Base-by-base conservation (phyloP, 768 basidiomycete species). In the Collybia mongolica region DNA sequence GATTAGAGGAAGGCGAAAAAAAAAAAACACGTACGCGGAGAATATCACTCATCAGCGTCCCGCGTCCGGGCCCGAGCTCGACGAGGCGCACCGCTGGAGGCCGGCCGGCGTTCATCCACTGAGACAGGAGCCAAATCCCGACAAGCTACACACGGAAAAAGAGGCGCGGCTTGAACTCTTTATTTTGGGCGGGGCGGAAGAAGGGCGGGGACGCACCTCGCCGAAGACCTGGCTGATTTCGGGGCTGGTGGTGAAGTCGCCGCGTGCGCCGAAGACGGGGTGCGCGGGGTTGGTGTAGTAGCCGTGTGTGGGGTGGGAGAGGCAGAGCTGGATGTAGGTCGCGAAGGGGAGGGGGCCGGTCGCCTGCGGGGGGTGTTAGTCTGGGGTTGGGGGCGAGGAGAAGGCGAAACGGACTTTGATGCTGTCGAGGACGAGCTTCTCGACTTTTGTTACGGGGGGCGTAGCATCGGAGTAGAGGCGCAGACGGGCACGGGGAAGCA, bases 151-250 rank as follows among this genome's bases (percentile, higher is more conserved):
- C 51, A n/a, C n/a, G n/a, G n/a, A n/a, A n/a, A n/a, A n/a, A n/a
- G n/a, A 35, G 38, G 15, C 12, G 24, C 61, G 61, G 56, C 48
- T 54, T 54, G 70, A 12, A 32, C 63, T 80, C 68, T 68, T 77
- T 69, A 74, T 60, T 54, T 50, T 44, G 48, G 48, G 53, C 49
- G 55, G 14, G 32, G 32, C 32, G 20, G 20, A 50, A 26, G 24
- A 7, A 26, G 24, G n/a, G 24, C 7, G 24, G 29, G 8, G 36
- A 39, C 14, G 66, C 63, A 94, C 96, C 84, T 99, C 96, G 52
- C 97, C 97, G 64, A 98, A 98, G 0, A 91, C 82, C 65, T 98
- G 94, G 59, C 84, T 90, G 46, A 99, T 98, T 66, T 99, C 97
- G 1, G 96, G 97, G 58, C 90, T 93, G 9, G 97, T 99, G 18